Evolutionary conservation across 768 basidiomycete species (phyloP).

Genomic region (Cyclocybe aegerita): DNA sequence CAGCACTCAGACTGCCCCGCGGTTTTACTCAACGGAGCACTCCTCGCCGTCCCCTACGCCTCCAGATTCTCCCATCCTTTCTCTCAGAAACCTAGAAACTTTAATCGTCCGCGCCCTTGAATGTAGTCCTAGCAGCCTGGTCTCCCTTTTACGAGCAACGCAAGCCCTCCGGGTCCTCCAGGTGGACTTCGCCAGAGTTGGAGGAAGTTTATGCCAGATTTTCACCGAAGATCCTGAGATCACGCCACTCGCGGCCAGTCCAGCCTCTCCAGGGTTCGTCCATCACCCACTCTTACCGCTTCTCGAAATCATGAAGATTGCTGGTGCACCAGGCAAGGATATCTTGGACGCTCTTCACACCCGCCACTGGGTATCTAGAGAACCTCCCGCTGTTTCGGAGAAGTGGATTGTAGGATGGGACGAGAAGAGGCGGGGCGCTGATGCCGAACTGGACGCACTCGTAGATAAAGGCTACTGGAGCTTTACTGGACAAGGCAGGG

Average conservation of each 20-base stretch:
- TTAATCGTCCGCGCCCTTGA: constrained; percentile 43
- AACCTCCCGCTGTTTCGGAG: constrained; percentile 1
- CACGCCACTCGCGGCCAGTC: neutral
- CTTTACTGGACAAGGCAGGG: constrained; percentile 7
- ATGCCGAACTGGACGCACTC: constrained; percentile 35
- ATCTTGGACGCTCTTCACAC: constrained; percentile 16
- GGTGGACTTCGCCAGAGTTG: constrained; percentile 39
- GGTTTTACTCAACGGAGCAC: neutral
- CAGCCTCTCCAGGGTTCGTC: neutral
- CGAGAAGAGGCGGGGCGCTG: constrained; percentile 30
- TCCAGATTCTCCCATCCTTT: constrained; percentile 26
- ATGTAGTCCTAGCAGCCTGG: constrained; percentile 34
- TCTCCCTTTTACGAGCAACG: constrained; percentile 32
- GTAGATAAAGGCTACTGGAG: constrained; percentile 34
- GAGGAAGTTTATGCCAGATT: constrained; percentile 29
- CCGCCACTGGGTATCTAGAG: constrained; percentile 5
- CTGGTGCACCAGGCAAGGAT: constrained; percentile 24
- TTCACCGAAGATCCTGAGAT: constrained; percentile 19
- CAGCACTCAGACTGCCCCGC: neutral
- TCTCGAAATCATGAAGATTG: constrained; percentile 26
- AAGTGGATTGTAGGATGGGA: constrained; percentile 35
- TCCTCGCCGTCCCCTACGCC: neutral
- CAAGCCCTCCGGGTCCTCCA: constrained; percentile 37
- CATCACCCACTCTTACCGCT: constrained; percentile 17
- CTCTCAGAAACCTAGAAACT: constrained; percentile 30